Evolutionary conservation across 305 asterid species (phyloP), one percentile per base, ranked within the genome.

Genomic region (Rubia tinctorum): DNA sequence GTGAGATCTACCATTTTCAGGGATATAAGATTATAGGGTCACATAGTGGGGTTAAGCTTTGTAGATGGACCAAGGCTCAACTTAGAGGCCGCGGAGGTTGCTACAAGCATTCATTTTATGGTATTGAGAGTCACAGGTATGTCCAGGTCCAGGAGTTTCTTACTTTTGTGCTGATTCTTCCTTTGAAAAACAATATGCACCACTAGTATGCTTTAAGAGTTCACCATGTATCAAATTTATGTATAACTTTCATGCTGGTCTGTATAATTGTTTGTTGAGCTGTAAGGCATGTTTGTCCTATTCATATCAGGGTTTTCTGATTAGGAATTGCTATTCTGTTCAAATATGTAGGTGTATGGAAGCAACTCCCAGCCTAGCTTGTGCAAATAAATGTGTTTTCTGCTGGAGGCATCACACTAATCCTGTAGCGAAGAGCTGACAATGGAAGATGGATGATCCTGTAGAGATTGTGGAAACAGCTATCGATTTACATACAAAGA

Each of bases 1-100:
- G 18, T 49, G 10, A n/a, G 3, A 20, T 34, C 8, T 11, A 47
- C 27, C 40, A 74, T 79, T 77, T 74, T 76, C 88, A 92, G 98
- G 96, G 99, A 15, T 92, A 95, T 81, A 95, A 94, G 84, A 81
- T 94, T 45, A 92, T 94, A 72, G 98, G 99, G 79, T 90, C 98
- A 25, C 99, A 92, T 73, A 94, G 99, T 72, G 98, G 97, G 68
- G 98, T 94, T 79, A 90, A 92, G 80, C 82, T 95, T 76, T 90
- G 99, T 90, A 81, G 99, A 86, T 95, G 98, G 97, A 94, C 98
- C 79, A 94, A 94, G 80, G 78, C 99, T 73, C 97, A 90, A 80
- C 99, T 92, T 67, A 87, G 98, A 88, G 99, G 98, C 68, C 96
- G 95, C 47, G 98, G 98, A 83, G 99, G 98, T 75, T 94, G 99